Evolutionary conservation across 2,329 filamentous ascomycete genomes (phyloP).

Genomic region (Drechslera avenae): DNA sequence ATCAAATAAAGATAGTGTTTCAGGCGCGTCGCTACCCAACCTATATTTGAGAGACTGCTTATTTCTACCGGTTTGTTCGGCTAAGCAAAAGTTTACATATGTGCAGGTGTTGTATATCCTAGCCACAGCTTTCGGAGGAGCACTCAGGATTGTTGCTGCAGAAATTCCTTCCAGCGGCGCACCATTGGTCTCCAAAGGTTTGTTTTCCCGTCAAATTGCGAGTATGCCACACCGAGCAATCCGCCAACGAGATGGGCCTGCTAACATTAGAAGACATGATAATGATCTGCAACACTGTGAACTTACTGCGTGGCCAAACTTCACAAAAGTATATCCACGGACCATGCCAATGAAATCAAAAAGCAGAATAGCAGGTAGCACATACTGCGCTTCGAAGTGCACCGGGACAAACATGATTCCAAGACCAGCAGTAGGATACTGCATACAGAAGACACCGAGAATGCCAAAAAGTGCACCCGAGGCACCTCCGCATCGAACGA

Average conservation of each 20-base stretch:
- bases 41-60: background rate
- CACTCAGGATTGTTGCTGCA: conserved; percentile 18
- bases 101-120: background rate
- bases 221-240: conserved; percentile 38
- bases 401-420: conserved; percentile 43
- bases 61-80: no score
- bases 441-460: conserved; percentile 38
- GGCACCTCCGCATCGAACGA: conserved; percentile 40
- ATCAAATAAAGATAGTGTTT: no score
- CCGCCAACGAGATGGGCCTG: conserved; percentile 45
- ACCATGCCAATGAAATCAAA: conserved; percentile 43
- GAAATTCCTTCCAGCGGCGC: conserved; percentile 31
- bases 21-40: background rate
- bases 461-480: conserved; percentile 43
- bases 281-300: background rate
- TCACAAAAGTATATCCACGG: conserved; percentile 34
- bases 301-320: conserved; percentile 45
- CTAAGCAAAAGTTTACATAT: background rate
- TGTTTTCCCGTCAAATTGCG: conserved; percentile 41
- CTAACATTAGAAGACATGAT: conserved; percentile 11
- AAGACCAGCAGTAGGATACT: conserved; percentile 37
- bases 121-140: no score
- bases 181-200: conserved; percentile 44
- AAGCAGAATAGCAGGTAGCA: conserved; percentile 39
- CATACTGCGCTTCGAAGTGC: conserved; percentile 37